Evolutionary conservation across 1,284 basidiomycete genomes (phyloP).

Genomic region (Pascua sp.): DNA sequence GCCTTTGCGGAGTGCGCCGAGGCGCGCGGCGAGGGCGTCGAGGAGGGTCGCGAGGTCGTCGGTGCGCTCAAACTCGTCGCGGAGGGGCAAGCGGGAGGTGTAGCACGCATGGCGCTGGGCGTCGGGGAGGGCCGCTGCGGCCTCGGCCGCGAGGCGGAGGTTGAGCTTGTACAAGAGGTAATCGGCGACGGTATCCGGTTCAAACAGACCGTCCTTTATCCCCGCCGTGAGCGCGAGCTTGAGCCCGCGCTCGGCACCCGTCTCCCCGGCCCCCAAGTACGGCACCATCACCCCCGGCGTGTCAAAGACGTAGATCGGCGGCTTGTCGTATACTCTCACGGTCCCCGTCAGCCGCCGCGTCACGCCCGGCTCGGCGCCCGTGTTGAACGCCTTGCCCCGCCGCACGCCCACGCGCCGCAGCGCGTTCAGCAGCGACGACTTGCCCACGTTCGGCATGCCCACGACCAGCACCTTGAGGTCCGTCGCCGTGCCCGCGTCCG

Average conservation of each 20-base stretch:
- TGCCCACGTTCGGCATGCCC: constrained; percentile 99
- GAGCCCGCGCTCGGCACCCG: constrained; percentile 83
- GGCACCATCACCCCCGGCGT: constrained; percentile 97
- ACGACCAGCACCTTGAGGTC: constrained; percentile 84
- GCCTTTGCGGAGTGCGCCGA: constrained; percentile 76
- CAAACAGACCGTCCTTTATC: constrained; percentile 90
- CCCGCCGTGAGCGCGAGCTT: constrained; percentile 95
- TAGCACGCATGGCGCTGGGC: constrained; percentile 50
- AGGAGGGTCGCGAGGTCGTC: constrained; percentile 64
- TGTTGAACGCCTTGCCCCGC: constrained; percentile 81
- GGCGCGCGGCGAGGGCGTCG: constrained; percentile 62
- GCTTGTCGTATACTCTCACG: constrained; percentile 72
- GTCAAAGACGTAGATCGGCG: constrained; percentile 88
- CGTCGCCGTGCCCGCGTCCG: constrained; percentile 33
- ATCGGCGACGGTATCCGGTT: constrained; percentile 74
- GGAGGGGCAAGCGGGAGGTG: constrained; percentile 57
- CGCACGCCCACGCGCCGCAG: constrained; percentile 82
- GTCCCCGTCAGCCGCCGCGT: constrained; percentile 79
- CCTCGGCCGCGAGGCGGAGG: constrained; percentile 53
- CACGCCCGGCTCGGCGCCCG: constrained; percentile 82
- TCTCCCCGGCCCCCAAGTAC: constrained; percentile 78
- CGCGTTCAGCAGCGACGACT: constrained; percentile 88
- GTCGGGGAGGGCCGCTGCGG: constrained; percentile 10
- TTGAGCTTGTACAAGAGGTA: constrained; percentile 89
- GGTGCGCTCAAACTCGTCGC: constrained; percentile 54